Percentiles rank a stretch among this genome's conserved stretches.
phyloP scores from a whole-genome alignment of 805 yeast genomes.

The Ogataea haglerorum region DNA sequence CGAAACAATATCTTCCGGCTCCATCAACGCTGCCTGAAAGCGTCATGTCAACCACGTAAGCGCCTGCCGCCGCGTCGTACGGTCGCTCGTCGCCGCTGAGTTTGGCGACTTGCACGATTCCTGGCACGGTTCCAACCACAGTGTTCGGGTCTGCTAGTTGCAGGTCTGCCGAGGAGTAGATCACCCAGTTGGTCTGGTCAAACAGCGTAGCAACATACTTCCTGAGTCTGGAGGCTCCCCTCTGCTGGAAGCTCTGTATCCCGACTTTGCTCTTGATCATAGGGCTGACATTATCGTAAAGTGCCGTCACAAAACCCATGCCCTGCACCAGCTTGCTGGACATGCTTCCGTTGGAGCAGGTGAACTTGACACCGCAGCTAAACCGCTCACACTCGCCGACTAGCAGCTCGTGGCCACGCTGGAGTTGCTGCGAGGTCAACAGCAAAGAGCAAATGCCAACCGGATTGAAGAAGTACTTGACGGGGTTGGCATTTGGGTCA shows the following conservation, averaged over 20 bases:
- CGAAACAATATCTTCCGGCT: constrained; percentile 40
- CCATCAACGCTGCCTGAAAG: constrained; percentile 38
- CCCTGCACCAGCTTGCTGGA: constrained; percentile 71
- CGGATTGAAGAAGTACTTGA: constrained; percentile 60
- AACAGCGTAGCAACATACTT: constrained; percentile 56
- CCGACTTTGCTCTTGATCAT: constrained; percentile 63
- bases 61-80: constrained; percentile 69
- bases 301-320: constrained; percentile 71
- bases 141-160: constrained; percentile 27
- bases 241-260: constrained; percentile 44
- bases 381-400: constrained; percentile 34
- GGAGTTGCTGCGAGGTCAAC: constrained; percentile 44
- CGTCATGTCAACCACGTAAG: constrained; percentile 48
- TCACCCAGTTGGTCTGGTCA: constrained; percentile 61
- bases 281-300: constrained; percentile 50
- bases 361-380: constrained; percentile 33
- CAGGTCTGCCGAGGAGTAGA: constrained; percentile 40
- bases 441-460: constrained; percentile 63
- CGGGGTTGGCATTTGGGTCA: constrained; percentile 43
- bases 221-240: constrained; percentile 38
- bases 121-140: constrained; percentile 34
- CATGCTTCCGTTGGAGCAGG: constrained; percentile 31
- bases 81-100: constrained; percentile 37
- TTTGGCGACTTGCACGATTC: constrained; percentile 50
- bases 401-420: constrained; percentile 19